Percentiles rank a stretch among this genome's conserved stretches.
phyloP scores from a whole-genome alignment of 495 filamentous ascomycete species.

The Neurospora africana region DNA sequence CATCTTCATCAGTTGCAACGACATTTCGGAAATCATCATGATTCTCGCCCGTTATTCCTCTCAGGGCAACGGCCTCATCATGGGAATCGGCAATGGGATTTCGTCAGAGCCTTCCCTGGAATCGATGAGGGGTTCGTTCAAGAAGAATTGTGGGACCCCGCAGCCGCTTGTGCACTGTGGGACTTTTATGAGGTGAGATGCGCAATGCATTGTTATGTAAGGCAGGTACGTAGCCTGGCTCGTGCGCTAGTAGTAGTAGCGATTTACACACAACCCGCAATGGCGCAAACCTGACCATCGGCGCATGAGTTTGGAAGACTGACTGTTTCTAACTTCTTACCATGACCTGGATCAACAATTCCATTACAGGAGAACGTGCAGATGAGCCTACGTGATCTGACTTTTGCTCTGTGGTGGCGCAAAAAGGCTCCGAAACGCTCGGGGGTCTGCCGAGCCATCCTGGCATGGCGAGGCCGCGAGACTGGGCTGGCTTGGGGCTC shows the following conservation, averaged over 20 bases:
- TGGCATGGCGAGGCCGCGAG: constrained; percentile 2
- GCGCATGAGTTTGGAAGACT: background rate
- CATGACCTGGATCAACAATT: background rate
- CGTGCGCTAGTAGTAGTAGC: constrained; percentile 1
- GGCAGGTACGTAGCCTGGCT: constrained; percentile 1
- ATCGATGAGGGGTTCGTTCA: constrained; percentile 6
- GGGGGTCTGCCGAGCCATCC: constrained; percentile 1
- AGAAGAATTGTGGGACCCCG: background rate
- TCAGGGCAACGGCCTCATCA: background rate
- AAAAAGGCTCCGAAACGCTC: background rate
- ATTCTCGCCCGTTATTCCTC: background rate
- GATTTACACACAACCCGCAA: background rate
- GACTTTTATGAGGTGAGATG: background rate
- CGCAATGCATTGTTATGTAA: constrained; percentile 5
- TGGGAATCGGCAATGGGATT: constrained; percentile 2
- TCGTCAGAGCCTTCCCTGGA: constrained; percentile 12
- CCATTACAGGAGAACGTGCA: background rate
- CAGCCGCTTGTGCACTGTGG: background rate
- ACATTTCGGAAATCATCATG: background rate
- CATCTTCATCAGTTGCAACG: background rate
- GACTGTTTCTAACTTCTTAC: background rate
- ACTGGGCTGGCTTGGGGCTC: constrained; percentile 9
- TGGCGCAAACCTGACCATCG: background rate
- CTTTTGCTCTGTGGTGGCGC: background rate
- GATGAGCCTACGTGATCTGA: background rate